Conservation (phyloP, 164 flowering plant species). For the Echeveria elegans region DNA sequence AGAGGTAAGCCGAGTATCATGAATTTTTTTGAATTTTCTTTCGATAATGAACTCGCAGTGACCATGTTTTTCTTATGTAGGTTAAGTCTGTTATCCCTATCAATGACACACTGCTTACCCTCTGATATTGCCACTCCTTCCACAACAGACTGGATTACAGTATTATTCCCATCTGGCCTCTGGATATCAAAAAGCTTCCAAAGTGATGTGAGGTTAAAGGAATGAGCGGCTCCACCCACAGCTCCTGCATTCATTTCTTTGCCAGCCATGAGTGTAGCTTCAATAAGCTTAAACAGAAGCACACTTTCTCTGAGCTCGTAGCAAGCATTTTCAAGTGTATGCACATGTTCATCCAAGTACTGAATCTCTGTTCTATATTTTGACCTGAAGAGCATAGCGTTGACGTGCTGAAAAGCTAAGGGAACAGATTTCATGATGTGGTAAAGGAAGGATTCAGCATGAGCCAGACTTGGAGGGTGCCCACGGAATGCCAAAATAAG, state of each 20-base stretch:
- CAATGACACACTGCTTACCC: constrained; percentile 26
- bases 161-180: constrained; percentile 36
- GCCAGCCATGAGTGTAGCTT: constrained; percentile 39
- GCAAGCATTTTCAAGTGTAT: constrained; percentile 31
- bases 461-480: constrained; percentile 40
- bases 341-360: constrained; percentile 23
- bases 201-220: constrained; percentile 34
- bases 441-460: constrained; percentile 54
- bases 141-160: constrained; percentile 37
- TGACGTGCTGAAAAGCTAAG: constrained; percentile 36
- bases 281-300: constrained; percentile 30
- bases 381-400: constrained; percentile 44
- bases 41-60: constrained; percentile 8
- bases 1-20: constrained; percentile 29
- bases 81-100: constrained; percentile 17
- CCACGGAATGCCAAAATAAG: constrained; percentile 34
- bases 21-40: constrained; percentile 26
- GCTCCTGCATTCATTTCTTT: constrained; percentile 40
- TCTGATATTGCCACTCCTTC: constrained; percentile 37
- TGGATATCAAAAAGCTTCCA: constrained; percentile 33
- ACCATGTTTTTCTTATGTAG: constrained; percentile 14
- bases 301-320: constrained; percentile 27
- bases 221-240: constrained; percentile 33
- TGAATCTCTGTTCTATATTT: constrained; percentile 31
- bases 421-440: constrained; percentile 46